A percentile compares a stretch with the other conserved stretches of the same genome.
Evolutionary conservation across 176 grass and related monocot genomes (phyloP).

Genomic region (Oryza glumipatula): DNA sequence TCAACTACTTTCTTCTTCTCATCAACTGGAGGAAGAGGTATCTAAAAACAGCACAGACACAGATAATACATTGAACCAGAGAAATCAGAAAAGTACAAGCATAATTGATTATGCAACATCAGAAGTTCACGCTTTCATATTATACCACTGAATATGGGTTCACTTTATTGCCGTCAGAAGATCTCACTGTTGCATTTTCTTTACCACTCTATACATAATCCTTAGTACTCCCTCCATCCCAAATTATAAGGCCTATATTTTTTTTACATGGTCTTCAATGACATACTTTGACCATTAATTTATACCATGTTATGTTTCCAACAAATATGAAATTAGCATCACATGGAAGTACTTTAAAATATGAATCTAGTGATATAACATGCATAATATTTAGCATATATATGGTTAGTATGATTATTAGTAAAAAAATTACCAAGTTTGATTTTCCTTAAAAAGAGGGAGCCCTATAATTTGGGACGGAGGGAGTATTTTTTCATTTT

Average conservation of each 20-base stretch:
- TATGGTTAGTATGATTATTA: too few species aligned
- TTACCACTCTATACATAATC: neutral
- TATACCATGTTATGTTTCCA: too few species aligned
- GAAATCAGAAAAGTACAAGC: neutral
- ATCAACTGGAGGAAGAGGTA: conserved; percentile 76
- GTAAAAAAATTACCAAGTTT: too few species aligned
- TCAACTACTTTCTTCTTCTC: conserved; percentile 96
- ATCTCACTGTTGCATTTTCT: neutral
- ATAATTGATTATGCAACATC: neutral
- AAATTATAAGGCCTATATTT: too few species aligned
- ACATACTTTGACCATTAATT: too few species aligned
- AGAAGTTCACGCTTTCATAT: neutral
- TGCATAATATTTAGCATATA: too few species aligned
- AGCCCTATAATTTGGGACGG: too few species aligned
- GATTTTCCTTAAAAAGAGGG: too few species aligned
- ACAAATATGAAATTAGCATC: too few species aligned
- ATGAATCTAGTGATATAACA: too few species aligned
- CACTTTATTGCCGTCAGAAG: neutral
- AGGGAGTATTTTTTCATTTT: neutral
- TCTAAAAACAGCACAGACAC: conserved; percentile 43
- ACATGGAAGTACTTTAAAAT: too few species aligned
- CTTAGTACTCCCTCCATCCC: neutral
- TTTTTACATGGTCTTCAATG: too few species aligned
- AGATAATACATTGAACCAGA: neutral
- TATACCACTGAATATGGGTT: neutral